A percentile compares a stretch with the other conserved stretches of the same genome.
Evolutionary conservation across 2,329 filamentous ascomycete genomes (phyloP).

Genomic region (Fusarium dimerum): DNA sequence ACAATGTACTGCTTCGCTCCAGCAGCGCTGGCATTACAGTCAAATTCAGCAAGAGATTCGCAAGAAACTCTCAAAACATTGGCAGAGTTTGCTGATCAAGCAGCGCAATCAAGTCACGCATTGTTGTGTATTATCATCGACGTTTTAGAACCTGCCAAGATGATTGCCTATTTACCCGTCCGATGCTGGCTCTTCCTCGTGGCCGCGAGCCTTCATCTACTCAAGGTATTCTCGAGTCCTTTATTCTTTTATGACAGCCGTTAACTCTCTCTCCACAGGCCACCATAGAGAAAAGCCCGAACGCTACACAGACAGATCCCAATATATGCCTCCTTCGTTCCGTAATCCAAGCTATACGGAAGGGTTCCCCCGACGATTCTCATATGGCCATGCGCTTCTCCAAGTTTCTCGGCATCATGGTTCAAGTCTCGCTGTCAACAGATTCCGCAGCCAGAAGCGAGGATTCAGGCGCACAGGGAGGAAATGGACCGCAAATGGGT

Average conservation of each 20-base stretch:
- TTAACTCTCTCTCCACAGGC: slow-evolving; percentile 2
- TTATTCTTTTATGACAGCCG: neutral
- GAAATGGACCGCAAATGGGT: neutral
- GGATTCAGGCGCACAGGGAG: neutral
- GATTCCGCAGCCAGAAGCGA: neutral
- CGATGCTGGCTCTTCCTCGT: slow-evolving; percentile 17
- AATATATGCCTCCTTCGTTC: slow-evolving; percentile 10
- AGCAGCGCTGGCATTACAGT: slow-evolving; percentile 4
- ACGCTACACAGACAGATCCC: slow-evolving; percentile 1
- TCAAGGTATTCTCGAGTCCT: neutral
- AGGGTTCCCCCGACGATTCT: slow-evolving; percentile 9
- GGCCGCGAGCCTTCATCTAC: slow-evolving; percentile 10
- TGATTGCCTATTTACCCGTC: slow-evolving; percentile 11
- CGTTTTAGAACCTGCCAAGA: slow-evolving; percentile 2
- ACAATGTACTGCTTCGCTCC: slow-evolving; percentile 15
- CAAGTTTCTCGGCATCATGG: slow-evolving; percentile 14
- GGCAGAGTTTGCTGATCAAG: slow-evolving; percentile 5
- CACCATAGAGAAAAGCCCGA: slow-evolving; percentile 5
- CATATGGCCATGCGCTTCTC: slow-evolving; percentile 18
- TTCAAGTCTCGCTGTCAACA: slow-evolving; percentile 3
- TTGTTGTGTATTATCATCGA: slow-evolving; percentile 10
- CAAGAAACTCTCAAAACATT: neutral
- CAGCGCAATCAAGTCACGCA: slow-evolving; percentile 8
- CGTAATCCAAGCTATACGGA: slow-evolving; percentile 7
- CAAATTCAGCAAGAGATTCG: neutral